A percentile compares a stretch with the other conserved stretches of the same genome.
Evolutionary conservation across 1,139 yeast species (phyloP).

Genomic region (Diutina mesorugosa): DNA sequence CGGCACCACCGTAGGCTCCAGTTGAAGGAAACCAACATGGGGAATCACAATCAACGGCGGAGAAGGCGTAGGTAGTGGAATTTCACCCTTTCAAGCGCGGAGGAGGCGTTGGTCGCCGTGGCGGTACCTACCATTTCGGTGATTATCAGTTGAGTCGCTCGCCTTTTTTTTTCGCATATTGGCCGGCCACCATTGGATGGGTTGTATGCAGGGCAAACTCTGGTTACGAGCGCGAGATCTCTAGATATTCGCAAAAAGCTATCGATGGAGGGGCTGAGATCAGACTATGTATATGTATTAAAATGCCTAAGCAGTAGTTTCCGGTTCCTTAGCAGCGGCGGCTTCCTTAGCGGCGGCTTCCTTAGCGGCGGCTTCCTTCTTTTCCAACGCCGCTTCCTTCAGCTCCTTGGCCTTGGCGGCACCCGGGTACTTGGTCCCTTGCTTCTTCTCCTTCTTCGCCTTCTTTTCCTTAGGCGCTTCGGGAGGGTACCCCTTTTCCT

Average conservation of each 20-base stretch:
- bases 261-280: neutral
- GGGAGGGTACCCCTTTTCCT: conserved; percentile 73
- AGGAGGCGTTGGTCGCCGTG: neutral
- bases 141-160: neutral
- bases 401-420: conserved; percentile 8
- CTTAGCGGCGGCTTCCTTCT: neutral
- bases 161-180: conserved; percentile 1
- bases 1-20: neutral
- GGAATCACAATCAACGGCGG: neutral
- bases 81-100: neutral
- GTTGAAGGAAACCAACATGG: neutral
- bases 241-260: neutral
- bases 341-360: neutral
- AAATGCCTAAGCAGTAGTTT: neutral
- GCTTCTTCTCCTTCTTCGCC: conserved; percentile 66
- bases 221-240: neutral
- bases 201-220: neutral
- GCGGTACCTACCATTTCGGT: neutral
- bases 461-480: conserved; percentile 50
- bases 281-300: neutral
- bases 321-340: neutral
- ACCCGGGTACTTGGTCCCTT: conserved; percentile 82
- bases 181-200: neutral
- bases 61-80: neutral
- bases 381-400: neutral